A percentile compares a stretch with the other conserved stretches of the same genome.
phyloP scores from a whole-genome alignment of 176 grass and related monocot species.

The Dendrocalamus sinicus region DNA sequence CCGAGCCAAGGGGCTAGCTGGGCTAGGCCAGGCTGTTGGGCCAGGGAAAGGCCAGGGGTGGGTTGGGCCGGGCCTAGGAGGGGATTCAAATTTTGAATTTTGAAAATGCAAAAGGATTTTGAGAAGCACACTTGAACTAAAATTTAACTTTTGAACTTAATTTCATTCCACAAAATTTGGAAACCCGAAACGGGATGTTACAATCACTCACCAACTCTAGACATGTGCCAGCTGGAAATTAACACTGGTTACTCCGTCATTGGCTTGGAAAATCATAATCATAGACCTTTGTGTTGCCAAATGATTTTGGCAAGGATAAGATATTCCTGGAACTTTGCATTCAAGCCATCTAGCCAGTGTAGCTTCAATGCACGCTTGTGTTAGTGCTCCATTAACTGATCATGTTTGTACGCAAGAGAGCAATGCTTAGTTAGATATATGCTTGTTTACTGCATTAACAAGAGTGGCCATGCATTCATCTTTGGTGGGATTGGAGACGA shows the following conservation, averaged over 20 bases:
- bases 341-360: not conserved
- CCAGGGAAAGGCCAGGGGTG: too few relatives aligned
- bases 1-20: too few relatives aligned
- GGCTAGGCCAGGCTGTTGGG: too few relatives aligned
- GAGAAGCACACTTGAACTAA: too few relatives aligned
- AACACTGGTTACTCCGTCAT: not conserved
- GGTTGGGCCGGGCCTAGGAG: too few relatives aligned
- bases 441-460: not conserved
- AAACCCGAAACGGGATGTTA: too few relatives aligned
- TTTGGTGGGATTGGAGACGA: not conserved
- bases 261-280: not conserved
- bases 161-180: too few relatives aligned
- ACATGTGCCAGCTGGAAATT: not conserved
- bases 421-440: not conserved
- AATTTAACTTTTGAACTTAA: too few relatives aligned
- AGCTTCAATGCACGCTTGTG: conserved; percentile 3
- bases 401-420: not conserved
- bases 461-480: not conserved
- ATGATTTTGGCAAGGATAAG: conserved; percentile 36
- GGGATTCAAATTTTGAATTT: too few relatives aligned
- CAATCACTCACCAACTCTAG: not conserved
- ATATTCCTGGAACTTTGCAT: conserved; percentile 4
- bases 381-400: conserved; percentile 17
- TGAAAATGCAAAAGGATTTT: too few relatives aligned
- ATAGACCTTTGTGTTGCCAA: not conserved